phyloP scores from a whole-genome alignment of 2,329 filamentous ascomycete genomes.

The Basipetospora chlamydospora region DNA sequence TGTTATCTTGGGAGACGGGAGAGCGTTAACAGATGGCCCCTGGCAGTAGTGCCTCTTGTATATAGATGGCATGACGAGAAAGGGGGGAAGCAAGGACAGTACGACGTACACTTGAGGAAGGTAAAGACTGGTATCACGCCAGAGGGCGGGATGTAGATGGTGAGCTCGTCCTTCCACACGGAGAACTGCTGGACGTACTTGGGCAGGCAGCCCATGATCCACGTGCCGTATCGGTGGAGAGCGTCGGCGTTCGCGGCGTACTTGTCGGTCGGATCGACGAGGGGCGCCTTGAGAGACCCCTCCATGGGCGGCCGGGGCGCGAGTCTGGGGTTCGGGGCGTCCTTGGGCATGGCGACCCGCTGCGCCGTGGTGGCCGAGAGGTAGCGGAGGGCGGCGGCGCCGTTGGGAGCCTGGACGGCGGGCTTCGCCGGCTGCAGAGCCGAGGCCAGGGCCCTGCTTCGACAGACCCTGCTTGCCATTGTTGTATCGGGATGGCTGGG shows the following conservation, averaged over 20 bases:
- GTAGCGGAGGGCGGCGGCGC: slow-evolving; percentile 28
- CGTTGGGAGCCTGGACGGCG: slow-evolving; percentile 24
- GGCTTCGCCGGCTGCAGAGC: slow-evolving; percentile 38
- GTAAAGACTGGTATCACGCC: slow-evolving; percentile 83
- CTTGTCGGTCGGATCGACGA: slow-evolving; percentile 88
- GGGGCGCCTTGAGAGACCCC: slow-evolving; percentile 52
- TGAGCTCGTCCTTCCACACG: slow-evolving; percentile 98
- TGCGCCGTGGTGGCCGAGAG: slow-evolving; percentile 32
- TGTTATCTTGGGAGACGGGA: slow-evolving; percentile 62
- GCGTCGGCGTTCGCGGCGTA: slow-evolving; percentile 75
- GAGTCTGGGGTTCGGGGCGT: slow-evolving; percentile 52
- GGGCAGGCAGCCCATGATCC: slow-evolving; percentile 89
- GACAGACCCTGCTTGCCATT: slow-evolving; percentile 24
- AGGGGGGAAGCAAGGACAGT: neutral
- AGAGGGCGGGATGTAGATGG: slow-evolving; percentile 77
- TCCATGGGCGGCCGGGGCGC: slow-evolving; percentile 43
- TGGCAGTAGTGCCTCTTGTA: no score
- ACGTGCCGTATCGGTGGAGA: slow-evolving; percentile 89
- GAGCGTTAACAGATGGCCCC: no score
- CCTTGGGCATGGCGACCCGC: slow-evolving; percentile 43
- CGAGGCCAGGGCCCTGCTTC: slow-evolving; percentile 40
- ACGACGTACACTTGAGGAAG: slow-evolving; percentile 64
- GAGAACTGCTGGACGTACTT: slow-evolving; percentile 99
- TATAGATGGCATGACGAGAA: slow-evolving; percentile 4
- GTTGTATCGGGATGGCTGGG: slow-evolving; percentile 10